Percentiles rank a stretch among this genome's conserved stretches.
Evolutionary conservation across 2,329 filamentous ascomycete genomes (phyloP).

Genomic region (Trichoderma hamatum): DNA sequence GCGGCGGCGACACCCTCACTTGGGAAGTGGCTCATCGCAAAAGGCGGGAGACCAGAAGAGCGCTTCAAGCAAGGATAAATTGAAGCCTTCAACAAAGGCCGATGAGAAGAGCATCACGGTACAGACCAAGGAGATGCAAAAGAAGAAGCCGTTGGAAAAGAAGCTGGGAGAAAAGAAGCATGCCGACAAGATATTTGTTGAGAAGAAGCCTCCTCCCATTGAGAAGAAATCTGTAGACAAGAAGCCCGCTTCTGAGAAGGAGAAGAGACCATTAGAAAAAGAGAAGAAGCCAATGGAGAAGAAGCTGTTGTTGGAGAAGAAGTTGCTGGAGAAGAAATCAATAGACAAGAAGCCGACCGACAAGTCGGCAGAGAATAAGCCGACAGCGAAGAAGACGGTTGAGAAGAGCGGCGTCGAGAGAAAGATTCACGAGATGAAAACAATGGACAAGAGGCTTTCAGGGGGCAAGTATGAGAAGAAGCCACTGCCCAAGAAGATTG

Average conservation of each 20-base stretch:
- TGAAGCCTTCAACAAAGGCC: slow-evolving; percentile 32
- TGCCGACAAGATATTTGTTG: neutral
- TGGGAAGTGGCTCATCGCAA: slow-evolving; percentile 47
- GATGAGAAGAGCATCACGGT: slow-evolving; percentile 31
- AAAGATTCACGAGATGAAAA: neutral
- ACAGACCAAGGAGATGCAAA: slow-evolving; percentile 38
- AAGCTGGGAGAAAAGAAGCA: slow-evolving; percentile 16
- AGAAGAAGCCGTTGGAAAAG: slow-evolving; percentile 17
- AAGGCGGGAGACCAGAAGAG: slow-evolving; percentile 36
- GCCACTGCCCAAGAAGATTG: slow-evolving; percentile 40
- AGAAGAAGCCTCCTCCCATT: slow-evolving; percentile 1
- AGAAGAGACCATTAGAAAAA: neutral
- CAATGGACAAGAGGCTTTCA: slow-evolving; percentile 26
- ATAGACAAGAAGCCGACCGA: neutral
- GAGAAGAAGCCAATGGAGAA: slow-evolving; percentile 27
- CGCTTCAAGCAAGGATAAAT: slow-evolving; percentile 34
- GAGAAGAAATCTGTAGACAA: slow-evolving; percentile 27
- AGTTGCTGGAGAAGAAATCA: neutral
- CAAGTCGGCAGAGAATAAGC: neutral
- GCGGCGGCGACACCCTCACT: slow-evolving; percentile 67
- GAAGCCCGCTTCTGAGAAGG: neutral
- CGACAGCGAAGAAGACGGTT: slow-evolving; percentile 22
- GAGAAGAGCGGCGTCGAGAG: slow-evolving; percentile 38
- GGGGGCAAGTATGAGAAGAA: slow-evolving; percentile 1
- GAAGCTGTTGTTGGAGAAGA: slow-evolving; percentile 27